Percentiles rank a stretch among this genome's conserved stretches.
phyloP scores from a whole-genome alignment of 768 basidiomycete genomes.

The Rossbeevera mucosa region DNA sequence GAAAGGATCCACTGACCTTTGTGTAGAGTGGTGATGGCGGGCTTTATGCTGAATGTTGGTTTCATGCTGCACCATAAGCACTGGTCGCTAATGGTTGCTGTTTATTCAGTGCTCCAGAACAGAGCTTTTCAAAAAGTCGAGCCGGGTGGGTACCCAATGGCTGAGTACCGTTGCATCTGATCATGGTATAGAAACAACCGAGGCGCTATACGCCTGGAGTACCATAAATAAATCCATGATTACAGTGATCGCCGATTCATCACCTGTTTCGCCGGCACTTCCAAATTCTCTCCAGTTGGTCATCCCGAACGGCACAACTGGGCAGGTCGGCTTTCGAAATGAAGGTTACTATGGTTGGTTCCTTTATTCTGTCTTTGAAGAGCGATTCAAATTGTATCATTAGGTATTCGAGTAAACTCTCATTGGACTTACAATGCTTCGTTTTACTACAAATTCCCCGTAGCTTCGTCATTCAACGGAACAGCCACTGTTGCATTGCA shows the following conservation, averaged over 20 bases:
- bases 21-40: conserved; percentile 64
- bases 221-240: conserved; percentile 42
- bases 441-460: conserved; percentile 55
- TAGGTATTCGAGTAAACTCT: conserved; percentile 54
- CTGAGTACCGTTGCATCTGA: neutral
- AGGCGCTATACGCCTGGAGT: conserved; percentile 52
- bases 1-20: conserved; percentile 15
- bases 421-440: conserved; percentile 54
- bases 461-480: conserved; percentile 36
- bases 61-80: conserved; percentile 2
- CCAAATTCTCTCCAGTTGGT: conserved; percentile 57
- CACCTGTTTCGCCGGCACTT: conserved; percentile 52
- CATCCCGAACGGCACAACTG: conserved; percentile 38
- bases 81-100: neutral
- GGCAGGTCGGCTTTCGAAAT: conserved; percentile 52
- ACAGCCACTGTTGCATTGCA: conserved; percentile 43
- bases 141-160: conserved; percentile 35
- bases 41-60: conserved; percentile 54
- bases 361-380: neutral
- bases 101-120: conserved; percentile 53
- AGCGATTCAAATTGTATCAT: neutral
- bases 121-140: conserved; percentile 63
- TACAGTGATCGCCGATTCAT: conserved; percentile 46
- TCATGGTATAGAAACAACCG: conserved; percentile 36
- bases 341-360: conserved; percentile 50